Evolutionary conservation across 1,139 yeast genomes (phyloP), one percentile per base, ranked within the genome.

Genomic region (Zygosaccharomyces pseudobailii): DNA sequence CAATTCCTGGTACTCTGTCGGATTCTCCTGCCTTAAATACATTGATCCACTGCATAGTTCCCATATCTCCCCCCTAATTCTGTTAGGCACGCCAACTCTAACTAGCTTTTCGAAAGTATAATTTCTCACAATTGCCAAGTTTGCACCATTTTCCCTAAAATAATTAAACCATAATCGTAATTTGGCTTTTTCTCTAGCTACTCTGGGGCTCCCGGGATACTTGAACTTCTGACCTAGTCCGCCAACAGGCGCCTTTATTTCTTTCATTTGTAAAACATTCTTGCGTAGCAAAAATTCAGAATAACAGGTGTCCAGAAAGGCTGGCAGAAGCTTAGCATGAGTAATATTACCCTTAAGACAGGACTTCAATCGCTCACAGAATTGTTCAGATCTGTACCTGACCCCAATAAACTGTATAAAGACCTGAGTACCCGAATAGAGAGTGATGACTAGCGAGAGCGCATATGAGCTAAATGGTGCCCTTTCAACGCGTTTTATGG

Each of bases 1-100:
- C 9, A 89, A 56, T 33, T 71, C 65, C 39, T 72, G 65, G 65
- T 89, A 94, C 45, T 78, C 80, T 0, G 76, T 78, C 19, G 76
- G 77, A 55, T 84, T 73, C 46, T 80, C 80, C 60, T 82, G 77
- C 47, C 97, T 72, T 43, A 79, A 65, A 60, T 82, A 87, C 74
- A 88, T 83, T 0, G 96, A 84, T 5, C 98, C 99, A 46, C 89
- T 80, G 45, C 89, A 80, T 49, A 88, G 70, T 65, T 92, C 98
- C 99, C 99, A 94, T 17, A 92, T 74, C 62, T 94, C 99, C 30
- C 98, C 98, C 56, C 99, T 75, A 46, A 92, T 72, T 49, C 95
- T 73, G 62, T 92, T 92, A 6, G 98, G 97, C 34, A 94, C 73
- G 0, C 98, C 98, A 17, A 89, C 95, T 46, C 97, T 75, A 19